These are phyloP conservation scores for Torrubiellomyces zombiae DNA, from an alignment of 2,329 filamentous ascomycete species.

Conservation along the genomic window DNA sequence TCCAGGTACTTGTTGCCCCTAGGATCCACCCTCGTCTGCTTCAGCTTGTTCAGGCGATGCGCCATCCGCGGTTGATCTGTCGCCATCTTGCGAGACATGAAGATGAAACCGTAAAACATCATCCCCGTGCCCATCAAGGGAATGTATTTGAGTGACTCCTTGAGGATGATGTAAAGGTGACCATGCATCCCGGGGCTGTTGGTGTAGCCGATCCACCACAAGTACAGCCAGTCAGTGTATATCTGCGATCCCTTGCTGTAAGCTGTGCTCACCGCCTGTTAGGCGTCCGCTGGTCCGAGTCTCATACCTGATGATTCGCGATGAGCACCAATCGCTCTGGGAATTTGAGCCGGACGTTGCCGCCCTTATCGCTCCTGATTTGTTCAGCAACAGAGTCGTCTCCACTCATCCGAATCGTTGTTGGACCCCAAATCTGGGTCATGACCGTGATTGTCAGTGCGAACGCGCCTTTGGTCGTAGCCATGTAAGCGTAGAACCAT, in stretches of 20 bases:
- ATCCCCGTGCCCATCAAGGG: slow-evolving; percentile 68
- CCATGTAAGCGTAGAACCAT: slow-evolving; percentile 74
- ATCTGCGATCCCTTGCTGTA: slow-evolving; percentile 29
- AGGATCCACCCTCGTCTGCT: slow-evolving; percentile 35
- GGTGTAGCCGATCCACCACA: slow-evolving; percentile 89
- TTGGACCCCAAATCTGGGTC: slow-evolving; percentile 80
- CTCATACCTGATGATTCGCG: slow-evolving; percentile 64
- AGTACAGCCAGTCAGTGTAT: slow-evolving; percentile 82
- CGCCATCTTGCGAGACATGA: slow-evolving; percentile 79
- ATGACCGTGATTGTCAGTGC: slow-evolving; percentile 62
- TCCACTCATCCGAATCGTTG: slow-evolving; percentile 65
- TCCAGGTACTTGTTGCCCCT: slow-evolving; percentile 40
- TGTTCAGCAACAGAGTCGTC: slow-evolving; percentile 66
- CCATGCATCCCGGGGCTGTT: slow-evolving; percentile 61
- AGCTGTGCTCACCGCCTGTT: not conserved
- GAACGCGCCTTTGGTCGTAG: slow-evolving; percentile 72
- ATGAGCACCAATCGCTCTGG: slow-evolving; percentile 70
- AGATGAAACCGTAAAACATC: slow-evolving; percentile 80
- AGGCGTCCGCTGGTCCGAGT: not conserved
- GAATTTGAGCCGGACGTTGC: slow-evolving; percentile 61
- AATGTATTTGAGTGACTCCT: slow-evolving; percentile 70
- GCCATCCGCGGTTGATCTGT: slow-evolving; percentile 62
- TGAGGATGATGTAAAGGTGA: slow-evolving; percentile 78
- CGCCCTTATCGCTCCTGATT: slow-evolving; percentile 51
- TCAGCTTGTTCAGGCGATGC: slow-evolving; percentile 55